A percentile compares a stretch with the other conserved stretches of the same genome.
These are phyloP conservation scores for Annulohypoxylon moriforme DNA, from an alignment of 495 filamentous ascomycete species.

Conservation along the genomic window DNA sequence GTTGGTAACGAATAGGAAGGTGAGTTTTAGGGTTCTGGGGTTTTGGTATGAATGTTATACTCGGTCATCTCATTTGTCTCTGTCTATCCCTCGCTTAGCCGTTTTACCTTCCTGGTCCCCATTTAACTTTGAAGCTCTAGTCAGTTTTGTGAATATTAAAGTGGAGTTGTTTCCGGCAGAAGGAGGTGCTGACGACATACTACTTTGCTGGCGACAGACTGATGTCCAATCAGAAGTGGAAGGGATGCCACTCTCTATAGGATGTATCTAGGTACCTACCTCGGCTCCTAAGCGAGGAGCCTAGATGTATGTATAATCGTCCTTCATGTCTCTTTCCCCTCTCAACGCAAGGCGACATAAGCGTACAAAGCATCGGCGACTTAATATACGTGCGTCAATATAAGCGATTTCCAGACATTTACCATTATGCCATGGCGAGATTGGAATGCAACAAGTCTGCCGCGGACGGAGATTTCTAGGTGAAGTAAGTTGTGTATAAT, in stretches of 20 bases:
- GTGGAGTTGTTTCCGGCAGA: neutral
- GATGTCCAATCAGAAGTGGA: neutral
- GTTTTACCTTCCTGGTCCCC: neutral
- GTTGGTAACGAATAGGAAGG: conserved; percentile 1
- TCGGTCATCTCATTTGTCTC: neutral
- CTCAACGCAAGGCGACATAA: neutral
- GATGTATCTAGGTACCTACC: neutral
- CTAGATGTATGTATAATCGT: no score
- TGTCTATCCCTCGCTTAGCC: neutral
- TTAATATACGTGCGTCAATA: no score
- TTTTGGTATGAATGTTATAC: neutral
- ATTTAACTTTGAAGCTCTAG: neutral
- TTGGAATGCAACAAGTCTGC: no score
- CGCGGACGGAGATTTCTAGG: no score
- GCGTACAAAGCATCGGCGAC: no score
- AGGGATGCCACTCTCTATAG: neutral
- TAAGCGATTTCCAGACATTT: no score
- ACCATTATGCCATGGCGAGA: no score
- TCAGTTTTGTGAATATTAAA: neutral
- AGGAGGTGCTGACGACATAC: neutral
- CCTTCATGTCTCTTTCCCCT: neutral
- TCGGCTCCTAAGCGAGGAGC: conserved; percentile 1
- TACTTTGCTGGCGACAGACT: neutral
- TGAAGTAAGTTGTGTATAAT: no score
- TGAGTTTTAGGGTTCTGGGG: neutral